These are phyloP conservation scores for Solanum ossicruentum DNA, from an alignment of 257 asterid genomes.

Conservation along the genomic window DNA sequence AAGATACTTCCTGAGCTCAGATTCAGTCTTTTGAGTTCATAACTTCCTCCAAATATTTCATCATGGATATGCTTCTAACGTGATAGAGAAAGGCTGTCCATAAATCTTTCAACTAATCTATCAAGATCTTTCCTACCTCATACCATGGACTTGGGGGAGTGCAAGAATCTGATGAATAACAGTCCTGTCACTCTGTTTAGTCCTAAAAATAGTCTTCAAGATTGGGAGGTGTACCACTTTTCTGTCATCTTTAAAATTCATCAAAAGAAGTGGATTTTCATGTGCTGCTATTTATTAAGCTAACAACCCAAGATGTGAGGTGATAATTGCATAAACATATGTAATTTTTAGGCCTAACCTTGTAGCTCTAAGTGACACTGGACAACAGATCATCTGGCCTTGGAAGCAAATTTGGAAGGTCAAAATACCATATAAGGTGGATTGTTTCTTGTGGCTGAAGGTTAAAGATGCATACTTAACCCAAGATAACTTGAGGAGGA, in stretches of 20 bases:
- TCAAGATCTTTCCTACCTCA: neutral
- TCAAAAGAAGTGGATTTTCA: neutral
- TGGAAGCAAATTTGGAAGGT: neutral
- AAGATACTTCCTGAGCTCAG: neutral
- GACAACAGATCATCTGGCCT: neutral
- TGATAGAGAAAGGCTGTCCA: neutral
- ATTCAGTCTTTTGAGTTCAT: neutral
- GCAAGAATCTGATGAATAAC: neutral
- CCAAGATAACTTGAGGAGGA: neutral
- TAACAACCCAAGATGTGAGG: neutral
- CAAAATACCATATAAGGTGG: neutral
- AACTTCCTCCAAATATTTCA: neutral
- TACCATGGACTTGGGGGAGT: neutral
- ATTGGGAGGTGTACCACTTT: neutral
- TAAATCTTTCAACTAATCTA: neutral
- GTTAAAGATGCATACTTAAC: neutral
- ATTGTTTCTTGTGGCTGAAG: neutral
- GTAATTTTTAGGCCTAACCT: neutral
- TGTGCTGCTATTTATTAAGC: neutral
- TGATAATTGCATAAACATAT: too few relatives aligned
- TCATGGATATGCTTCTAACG: neutral
- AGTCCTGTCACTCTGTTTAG: neutral
- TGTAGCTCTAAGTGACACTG: neutral
- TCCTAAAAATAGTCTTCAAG: neutral
- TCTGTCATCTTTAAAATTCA: neutral